Conservation (phyloP, 805 yeast genomes). For the Brettanomyces sp. region DNA sequence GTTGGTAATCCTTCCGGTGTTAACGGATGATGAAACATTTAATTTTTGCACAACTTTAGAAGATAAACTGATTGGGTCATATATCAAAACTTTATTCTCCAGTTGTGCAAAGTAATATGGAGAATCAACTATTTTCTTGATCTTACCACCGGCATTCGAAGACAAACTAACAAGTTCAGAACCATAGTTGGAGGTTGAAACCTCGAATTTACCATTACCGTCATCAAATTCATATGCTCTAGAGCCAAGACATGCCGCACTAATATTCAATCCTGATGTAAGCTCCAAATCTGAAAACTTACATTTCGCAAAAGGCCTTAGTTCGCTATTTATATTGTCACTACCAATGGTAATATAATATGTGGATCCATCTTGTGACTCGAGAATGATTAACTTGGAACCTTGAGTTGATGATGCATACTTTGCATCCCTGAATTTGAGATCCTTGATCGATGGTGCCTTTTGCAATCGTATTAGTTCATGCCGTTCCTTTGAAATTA, state of each 20-base stretch:
- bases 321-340: background rate
- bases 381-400: background rate
- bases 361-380: background rate
- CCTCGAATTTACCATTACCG: background rate
- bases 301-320: constrained; percentile 2
- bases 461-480: no score
- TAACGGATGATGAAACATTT: no score
- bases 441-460: background rate
- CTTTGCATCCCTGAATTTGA: background rate
- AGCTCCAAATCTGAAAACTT: constrained; percentile 1
- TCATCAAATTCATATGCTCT: constrained; percentile 4
- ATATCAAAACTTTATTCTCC: constrained; percentile 6
- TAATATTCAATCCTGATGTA: background rate
- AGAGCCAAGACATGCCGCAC: constrained; percentile 6
- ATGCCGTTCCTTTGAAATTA: background rate
- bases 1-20: no score
- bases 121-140: background rate
- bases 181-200: background rate
- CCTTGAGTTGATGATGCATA: background rate
- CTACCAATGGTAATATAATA: background rate
- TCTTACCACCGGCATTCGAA: no score
- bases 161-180: background rate
- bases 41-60: constrained; percentile 1
- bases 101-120: constrained; percentile 4
- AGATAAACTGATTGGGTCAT: constrained; percentile 11